phyloP scores from a whole-genome alignment of 2,329 filamentous ascomycete species.

The Fusarium hainanense region DNA sequence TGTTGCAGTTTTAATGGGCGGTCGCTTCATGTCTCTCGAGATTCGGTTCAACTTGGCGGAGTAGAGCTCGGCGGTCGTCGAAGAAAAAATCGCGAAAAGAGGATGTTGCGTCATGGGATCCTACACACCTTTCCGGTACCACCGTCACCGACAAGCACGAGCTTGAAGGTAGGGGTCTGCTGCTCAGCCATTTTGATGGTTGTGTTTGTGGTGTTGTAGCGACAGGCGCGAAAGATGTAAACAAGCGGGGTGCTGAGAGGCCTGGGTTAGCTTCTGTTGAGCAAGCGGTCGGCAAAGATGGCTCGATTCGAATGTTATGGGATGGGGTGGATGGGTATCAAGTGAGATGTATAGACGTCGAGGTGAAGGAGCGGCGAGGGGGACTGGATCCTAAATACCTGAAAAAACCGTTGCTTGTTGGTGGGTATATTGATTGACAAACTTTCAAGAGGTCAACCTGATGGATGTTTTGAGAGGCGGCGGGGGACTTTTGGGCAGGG shows the following conservation, averaged over 20 bases:
- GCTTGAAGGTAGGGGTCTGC: conserved; percentile 90
- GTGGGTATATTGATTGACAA: conserved; percentile 50
- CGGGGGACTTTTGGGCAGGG: conserved; percentile 55
- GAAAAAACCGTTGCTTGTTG: conserved; percentile 44
- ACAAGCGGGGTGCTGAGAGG: conserved; percentile 58
- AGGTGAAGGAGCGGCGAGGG: conserved; percentile 25
- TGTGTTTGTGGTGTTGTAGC: conserved; percentile 39
- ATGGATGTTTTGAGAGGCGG: conserved; percentile 55
- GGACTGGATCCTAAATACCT: conserved; percentile 41
- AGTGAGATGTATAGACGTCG: conserved; percentile 24
- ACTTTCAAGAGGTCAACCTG: conserved; percentile 52
- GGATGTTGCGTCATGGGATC: conserved; percentile 36
- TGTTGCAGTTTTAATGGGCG: conserved; percentile 11
- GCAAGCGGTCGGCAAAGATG: conserved; percentile 28
- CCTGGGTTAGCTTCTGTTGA: conserved; percentile 49
- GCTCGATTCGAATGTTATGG: conserved; percentile 12
- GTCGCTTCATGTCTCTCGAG: conserved; percentile 24
- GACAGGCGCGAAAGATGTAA: conserved; percentile 55
- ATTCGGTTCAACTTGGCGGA: conserved; percentile 39
- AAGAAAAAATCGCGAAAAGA: conserved; percentile 36
- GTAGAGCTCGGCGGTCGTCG: conserved; percentile 34
- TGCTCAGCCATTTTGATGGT: conserved; percentile 70
- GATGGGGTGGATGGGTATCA: conserved; percentile 8
- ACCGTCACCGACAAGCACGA: conserved; percentile 98
- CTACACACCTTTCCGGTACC: conserved; percentile 93